Conservation (phyloP, 768 basidiomycete species). For the Aureoboletus auriporus region DNA sequence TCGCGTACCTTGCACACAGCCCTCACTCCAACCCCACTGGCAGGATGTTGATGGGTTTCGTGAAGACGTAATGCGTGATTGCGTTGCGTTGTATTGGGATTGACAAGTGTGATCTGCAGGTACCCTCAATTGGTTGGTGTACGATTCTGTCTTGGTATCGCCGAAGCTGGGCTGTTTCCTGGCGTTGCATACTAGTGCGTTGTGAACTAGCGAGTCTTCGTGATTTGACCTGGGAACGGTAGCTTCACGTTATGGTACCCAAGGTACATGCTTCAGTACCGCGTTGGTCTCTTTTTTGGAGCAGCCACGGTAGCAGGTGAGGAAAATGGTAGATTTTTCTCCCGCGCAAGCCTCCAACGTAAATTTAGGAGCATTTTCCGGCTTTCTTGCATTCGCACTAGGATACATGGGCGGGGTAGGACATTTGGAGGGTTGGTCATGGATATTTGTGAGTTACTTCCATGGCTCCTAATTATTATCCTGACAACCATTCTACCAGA, state of each 20-base stretch:
- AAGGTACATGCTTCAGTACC: slow-evolving; percentile 53
- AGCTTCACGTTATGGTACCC: slow-evolving; percentile 71
- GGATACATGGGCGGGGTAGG: slow-evolving; percentile 46
- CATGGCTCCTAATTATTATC: not conserved
- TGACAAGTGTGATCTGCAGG: slow-evolving; percentile 28
- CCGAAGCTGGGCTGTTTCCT: slow-evolving; percentile 71
- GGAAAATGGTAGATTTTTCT: not conserved
- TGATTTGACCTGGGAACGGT: not conserved
- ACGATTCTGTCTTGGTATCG: slow-evolving; percentile 56
- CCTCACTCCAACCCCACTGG: not conserved
- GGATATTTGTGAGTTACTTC: slow-evolving; percentile 53
- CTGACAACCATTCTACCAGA: not conserved
- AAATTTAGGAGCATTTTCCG: slow-evolving; percentile 49
- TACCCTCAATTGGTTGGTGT: slow-evolving; percentile 59
- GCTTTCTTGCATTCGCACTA: slow-evolving; percentile 53
- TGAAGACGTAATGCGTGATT: slow-evolving; percentile 46
- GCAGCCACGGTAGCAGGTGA: slow-evolving; percentile 57
- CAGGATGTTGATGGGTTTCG: slow-evolving; percentile 64
- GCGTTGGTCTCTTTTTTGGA: slow-evolving; percentile 62
- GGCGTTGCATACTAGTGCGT: slow-evolving; percentile 70
- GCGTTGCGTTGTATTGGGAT: not conserved
- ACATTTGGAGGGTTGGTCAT: slow-evolving; percentile 56
- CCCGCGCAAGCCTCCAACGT: not conserved
- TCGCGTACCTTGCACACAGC: not conserved
- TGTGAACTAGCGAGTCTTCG: not conserved